Percentiles rank a stretch among this genome's conserved stretches.
Conservation (phyloP, 2,329 filamentous ascomycete genomes). For the Penicillium rolfsii region DNA sequence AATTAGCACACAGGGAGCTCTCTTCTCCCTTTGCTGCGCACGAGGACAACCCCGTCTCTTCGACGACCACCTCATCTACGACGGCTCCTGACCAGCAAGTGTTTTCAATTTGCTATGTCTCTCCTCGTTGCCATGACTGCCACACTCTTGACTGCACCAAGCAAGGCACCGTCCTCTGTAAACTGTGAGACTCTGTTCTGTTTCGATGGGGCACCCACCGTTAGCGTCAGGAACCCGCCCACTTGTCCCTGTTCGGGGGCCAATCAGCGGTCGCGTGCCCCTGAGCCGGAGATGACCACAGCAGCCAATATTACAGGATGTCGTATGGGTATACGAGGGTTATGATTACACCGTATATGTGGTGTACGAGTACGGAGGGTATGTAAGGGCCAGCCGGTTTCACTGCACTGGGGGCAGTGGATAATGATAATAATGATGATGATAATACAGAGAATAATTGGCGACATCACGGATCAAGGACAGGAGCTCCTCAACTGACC, state of each 20-base stretch:
- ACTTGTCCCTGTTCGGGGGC: not conserved
- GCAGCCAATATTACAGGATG: not conserved
- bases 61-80: not conserved
- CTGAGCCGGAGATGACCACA: constrained; percentile 26
- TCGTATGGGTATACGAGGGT: too few relatives aligned
- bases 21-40: constrained; percentile 3
- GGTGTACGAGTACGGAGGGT: not conserved
- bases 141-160: constrained; percentile 10
- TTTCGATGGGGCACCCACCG: constrained; percentile 11
- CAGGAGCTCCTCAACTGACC: not conserved
- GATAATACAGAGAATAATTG: not conserved
- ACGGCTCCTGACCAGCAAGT: not conserved
- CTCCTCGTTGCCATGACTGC: not conserved
- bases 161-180: constrained; percentile 17
- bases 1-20: constrained; percentile 1
- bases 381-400: not conserved
- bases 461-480: not conserved
- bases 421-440: not conserved
- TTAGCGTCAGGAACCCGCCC: constrained; percentile 36
- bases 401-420: not conserved
- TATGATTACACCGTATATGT: not conserved
- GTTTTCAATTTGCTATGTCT: constrained; percentile 4
- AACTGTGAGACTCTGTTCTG: constrained; percentile 11
- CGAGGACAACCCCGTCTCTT: constrained; percentile 2
- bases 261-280: constrained; percentile 28